phyloP scores from a whole-genome alignment of 1,284 basidiomycete species.

The Ganoderma leucocontextum region DNA sequence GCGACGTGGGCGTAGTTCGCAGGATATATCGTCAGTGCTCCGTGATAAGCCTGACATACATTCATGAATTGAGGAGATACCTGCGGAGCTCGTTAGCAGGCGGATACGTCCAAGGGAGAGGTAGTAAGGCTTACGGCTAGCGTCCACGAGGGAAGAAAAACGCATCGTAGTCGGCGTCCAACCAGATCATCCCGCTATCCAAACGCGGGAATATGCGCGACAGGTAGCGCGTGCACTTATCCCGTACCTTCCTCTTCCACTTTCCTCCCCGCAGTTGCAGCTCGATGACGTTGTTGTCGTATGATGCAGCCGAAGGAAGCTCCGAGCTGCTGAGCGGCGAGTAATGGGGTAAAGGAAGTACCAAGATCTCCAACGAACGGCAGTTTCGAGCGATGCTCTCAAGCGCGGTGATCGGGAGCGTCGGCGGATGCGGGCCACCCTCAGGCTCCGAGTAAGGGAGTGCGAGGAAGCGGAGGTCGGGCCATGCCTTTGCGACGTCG shows the following conservation, averaged over 20 bases:
- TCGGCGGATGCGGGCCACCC: not conserved
- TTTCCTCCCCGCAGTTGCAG: not conserved
- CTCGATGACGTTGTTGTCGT: not conserved
- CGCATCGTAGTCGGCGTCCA: not conserved
- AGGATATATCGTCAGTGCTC: not conserved
- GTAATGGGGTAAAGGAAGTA: not conserved
- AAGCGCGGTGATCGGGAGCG: not conserved
- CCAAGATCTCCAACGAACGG: not conserved
- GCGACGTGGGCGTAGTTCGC: constrained; percentile 71
- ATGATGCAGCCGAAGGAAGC: not conserved
- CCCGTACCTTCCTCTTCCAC: not conserved
- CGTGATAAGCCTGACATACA: too few species aligned
- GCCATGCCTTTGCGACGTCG: constrained; percentile 8
- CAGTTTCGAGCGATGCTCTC: not conserved
- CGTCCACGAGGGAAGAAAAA: not conserved
- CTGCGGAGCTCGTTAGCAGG: not conserved
- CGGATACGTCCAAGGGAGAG: not conserved
- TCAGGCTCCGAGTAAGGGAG: not conserved
- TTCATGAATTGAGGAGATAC: too few species aligned
- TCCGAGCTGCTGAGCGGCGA: not conserved
- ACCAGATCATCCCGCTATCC: not conserved
- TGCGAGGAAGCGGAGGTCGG: not conserved
- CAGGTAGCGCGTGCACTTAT: not conserved
- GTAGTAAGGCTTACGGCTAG: not conserved
- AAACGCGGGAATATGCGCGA: not conserved